Evolutionary conservation across 768 basidiomycete genomes (phyloP), one percentile per base, ranked within the genome.

Genomic region (Solioccasus polychromus): DNA sequence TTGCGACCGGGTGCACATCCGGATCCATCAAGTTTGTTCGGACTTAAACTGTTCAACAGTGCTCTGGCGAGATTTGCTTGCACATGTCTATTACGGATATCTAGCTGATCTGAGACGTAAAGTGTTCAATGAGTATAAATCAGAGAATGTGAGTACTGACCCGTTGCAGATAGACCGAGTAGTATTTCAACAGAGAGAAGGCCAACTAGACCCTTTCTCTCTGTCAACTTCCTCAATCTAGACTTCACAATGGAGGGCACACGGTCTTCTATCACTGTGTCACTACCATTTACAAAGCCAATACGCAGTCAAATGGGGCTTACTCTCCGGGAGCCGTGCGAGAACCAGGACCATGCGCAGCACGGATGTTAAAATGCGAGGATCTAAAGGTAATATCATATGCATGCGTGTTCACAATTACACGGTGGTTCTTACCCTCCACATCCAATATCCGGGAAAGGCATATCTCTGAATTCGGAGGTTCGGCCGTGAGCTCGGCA

Each of bases 141-240:
- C 19, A 3, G 6, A 4, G 2, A 53, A 1, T 39, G 48, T 60
- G 19, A 23, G 2, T 40, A 0, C 52, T 50, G 5, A 14, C 8
- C 9, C 17, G 22, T 23, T 53, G n/a, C 30, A 2, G 48, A 50
- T 8, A 62, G 31, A 4, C 28, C 44, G 25, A 62, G 50, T 4
- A 42, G 29, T 40, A 60, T 48, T 22, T 60, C 57, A 2, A 57
- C 54, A 12, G 60, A 51, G 4, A 61, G 48, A n/a, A 44, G 48
- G 25, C 60, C 57, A 18, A 62, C 30, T 7, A 50, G 32, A 22
- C 42, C n/a, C 3, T 44, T 2, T 15, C 37, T 57, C 25, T 10
- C 26, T 4, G 57, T 52, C 17, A 61, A 30, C 28, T 52, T 19
- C 22, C 36, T 45, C 22, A 61, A 31, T 29, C 53, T 51, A 5